A percentile compares a stretch with the other conserved stretches of the same genome.
These are phyloP conservation scores for Phytophthora idaei DNA, from an alignment of 352 stramenopile genomes.

Conservation along the genomic window DNA sequence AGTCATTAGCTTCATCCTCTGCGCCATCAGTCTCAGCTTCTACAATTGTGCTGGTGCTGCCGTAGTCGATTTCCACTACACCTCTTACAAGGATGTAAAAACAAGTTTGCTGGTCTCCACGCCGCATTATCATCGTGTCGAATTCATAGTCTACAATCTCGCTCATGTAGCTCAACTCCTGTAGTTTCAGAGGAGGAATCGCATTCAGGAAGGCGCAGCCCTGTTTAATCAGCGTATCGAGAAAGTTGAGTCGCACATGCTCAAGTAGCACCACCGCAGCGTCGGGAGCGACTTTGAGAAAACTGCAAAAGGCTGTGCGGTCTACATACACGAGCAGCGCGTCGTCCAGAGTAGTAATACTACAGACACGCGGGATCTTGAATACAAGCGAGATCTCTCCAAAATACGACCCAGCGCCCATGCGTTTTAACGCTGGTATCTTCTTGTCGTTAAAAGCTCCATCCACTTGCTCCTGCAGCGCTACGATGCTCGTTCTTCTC, in stretches of 20 bases:
- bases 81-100: slow-evolving; percentile 62
- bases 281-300: slow-evolving; percentile 71
- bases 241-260: slow-evolving; percentile 64
- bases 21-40: slow-evolving; percentile 8
- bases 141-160: slow-evolving; percentile 50
- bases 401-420: slow-evolving; percentile 67
- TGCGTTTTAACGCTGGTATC: slow-evolving; percentile 59
- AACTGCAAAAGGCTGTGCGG: slow-evolving; percentile 69
- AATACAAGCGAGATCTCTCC: slow-evolving; percentile 78
- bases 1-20: neutral
- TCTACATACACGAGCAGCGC: slow-evolving; percentile 76
- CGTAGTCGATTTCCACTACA: slow-evolving; percentile 45
- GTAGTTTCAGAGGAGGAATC: slow-evolving; percentile 56
- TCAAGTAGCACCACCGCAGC: slow-evolving; percentile 58
- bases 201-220: slow-evolving; percentile 58
- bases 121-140: slow-evolving; percentile 36
- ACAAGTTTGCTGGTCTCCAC: slow-evolving; percentile 28
- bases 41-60: slow-evolving; percentile 13
- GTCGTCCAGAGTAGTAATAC: slow-evolving; percentile 64
- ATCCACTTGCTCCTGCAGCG: slow-evolving; percentile 13
- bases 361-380: slow-evolving; percentile 70
- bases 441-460: slow-evolving; percentile 33
- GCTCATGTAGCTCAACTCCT: slow-evolving; percentile 62
- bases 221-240: slow-evolving; percentile 67
- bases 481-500: slow-evolving; percentile 21